A percentile compares a stretch with the other conserved stretches of the same genome.
Conservation (phyloP, 257 asterid genomes). For the Solanum ossicruentum region DNA sequence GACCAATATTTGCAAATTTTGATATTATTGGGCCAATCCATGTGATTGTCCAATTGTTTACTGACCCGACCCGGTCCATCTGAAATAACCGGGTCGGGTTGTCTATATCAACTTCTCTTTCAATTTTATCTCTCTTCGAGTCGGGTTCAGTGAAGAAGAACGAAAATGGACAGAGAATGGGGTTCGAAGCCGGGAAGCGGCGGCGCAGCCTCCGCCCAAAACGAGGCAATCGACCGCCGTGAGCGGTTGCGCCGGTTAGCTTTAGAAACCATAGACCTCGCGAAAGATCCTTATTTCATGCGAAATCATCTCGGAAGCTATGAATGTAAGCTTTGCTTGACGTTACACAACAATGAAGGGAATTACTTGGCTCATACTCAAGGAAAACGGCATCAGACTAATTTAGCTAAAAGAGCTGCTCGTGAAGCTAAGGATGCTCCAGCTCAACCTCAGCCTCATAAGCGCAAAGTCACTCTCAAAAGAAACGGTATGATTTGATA, state of each 20-base stretch:
- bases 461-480: slow-evolving; percentile 70
- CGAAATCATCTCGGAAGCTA: slow-evolving; percentile 96
- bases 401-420: slow-evolving; percentile 96
- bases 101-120: background rate
- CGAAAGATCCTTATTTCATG: slow-evolving; percentile 97
- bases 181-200: slow-evolving; percentile 99
- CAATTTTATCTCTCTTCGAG: background rate
- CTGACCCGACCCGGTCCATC: background rate
- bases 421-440: slow-evolving; percentile 98
- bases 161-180: slow-evolving; percentile 85
- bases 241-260: slow-evolving; percentile 91
- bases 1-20: too few species aligned
- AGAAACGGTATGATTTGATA: slow-evolving; percentile 30
- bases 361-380: slow-evolving; percentile 96
- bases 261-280: slow-evolving; percentile 85
- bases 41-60: background rate
- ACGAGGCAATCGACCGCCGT: slow-evolving; percentile 94
- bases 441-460: slow-evolving; percentile 97
- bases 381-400: slow-evolving; percentile 98
- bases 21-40: background rate
- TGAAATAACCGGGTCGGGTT: background rate
- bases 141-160: background rate
- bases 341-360: slow-evolving; percentile 96
- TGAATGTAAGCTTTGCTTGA: slow-evolving; percentile 91
- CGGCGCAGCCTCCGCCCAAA: slow-evolving; percentile 95